Evolutionary conservation across 2,329 filamentous ascomycete genomes (phyloP), one percentile per base, ranked within the genome.

Genomic region (Hortaea werneckii): DNA sequence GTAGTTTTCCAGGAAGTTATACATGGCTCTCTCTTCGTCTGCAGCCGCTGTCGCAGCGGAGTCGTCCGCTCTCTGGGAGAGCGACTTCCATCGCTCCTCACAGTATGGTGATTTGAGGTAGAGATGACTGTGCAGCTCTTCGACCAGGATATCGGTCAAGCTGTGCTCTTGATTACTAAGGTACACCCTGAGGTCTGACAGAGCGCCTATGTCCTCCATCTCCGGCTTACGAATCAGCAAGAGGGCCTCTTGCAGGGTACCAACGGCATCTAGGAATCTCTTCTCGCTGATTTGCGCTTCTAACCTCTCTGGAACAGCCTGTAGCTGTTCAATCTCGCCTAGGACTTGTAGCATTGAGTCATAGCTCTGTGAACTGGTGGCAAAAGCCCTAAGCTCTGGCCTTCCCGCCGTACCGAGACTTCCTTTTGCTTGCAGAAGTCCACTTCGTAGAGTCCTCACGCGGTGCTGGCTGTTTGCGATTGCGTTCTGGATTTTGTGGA

Each of bases 31-130:
- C 34, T 78, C 76, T 62, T 75, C 73, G 1, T 69, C 63, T 43
- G 67, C 64, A 37, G 37, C 32, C 11, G 34, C 30, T 4, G 43
- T 27, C 27, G 48, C 46, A 7, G 47, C 39, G 28, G 20, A 50
- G 20, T 39, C 37, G 8, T 40, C 37, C 9, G 37, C 10, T 41
- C 47, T 47, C 56, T 83, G 83, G 34, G 82, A 76, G 49, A 94
- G 79, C 48, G 77, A 78, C 65, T 94, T 94, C 92, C 92, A 98
- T 54, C 92, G 77, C 62, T 95, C 87, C 62, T 95, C 88, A 61
- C 90, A 96, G 63, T 98, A 98, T 0, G 90, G 92, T 3, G 90
- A 96, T 64, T 96, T 96, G 35, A 98, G 79, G 62, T 98, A 98
- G 4, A 98, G 75, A 67, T 98, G 92, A 63, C 94, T 92, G 62